Evolutionary conservation across 2,329 filamentous ascomycete genomes (phyloP), one percentile per base, ranked within the genome.

Genomic region (Coniochaeta ligniaria): DNA sequence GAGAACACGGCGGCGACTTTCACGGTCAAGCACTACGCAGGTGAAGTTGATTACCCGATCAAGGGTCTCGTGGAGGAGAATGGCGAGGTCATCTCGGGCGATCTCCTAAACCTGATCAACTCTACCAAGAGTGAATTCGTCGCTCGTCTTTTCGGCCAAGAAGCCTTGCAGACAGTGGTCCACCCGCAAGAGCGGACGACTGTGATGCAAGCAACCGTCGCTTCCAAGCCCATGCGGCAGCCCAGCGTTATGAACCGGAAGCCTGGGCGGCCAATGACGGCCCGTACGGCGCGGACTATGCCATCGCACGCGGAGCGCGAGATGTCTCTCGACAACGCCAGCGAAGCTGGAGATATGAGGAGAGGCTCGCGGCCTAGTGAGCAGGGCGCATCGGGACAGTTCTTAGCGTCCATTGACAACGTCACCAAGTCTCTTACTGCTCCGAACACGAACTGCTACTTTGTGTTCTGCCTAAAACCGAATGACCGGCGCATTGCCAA

Each of bases 401-500:
- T 96, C 75, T 78, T 99, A 24, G 86, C 90, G 1, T 90, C 93
- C 0, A 79, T 99, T 28, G 91, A 96, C 65, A 96, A 95, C 62
- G 91, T 99, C 61, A 96, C 88, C 61, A 93, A 94, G 68, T 93
- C 92, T 2, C 80, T 99, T 52, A 89, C 86, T 2, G 86, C 90
- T 2, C 84, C 88, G 4, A 91, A 92, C 69, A 90, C 92, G 12
- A 99, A 99, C 69, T 85, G 90, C 0, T 99, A 99, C 75, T 98
- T 97, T 68, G 85, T 99, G 52, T 97, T 99, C 75, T 99, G 95
- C 70, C 77, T 99, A 64, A 99, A 99, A 76, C 94, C 95, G 24
- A 99, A 99, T 67, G 95, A 99, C 72, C 85, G 95, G 59, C 87
- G 95, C 57, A 99, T 99, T 66, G 94, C 95, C 63, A 99, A 99